Evolutionary conservation across 441 rosid species (phyloP).

Genomic region (Adansonia grandidieri): DNA sequence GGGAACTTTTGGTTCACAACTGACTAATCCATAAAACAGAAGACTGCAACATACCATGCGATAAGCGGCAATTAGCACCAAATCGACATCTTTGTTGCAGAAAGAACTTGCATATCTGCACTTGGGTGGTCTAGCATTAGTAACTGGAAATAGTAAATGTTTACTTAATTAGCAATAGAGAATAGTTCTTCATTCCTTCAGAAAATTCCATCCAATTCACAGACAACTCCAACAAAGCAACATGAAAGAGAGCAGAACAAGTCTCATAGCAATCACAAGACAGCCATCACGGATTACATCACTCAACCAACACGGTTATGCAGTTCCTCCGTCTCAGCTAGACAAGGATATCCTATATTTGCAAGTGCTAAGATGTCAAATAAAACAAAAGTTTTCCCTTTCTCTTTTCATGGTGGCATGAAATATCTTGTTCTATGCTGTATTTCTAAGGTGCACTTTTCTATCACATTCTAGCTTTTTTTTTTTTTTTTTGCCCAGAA

Average conservation of each 20-base stretch:
- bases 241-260: not conserved
- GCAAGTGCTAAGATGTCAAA: not conserved
- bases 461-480: not conserved
- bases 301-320: not conserved
- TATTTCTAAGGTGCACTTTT: not conserved
- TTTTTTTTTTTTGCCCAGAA: not conserved
- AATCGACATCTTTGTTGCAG: constrained; percentile 94
- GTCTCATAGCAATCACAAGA: not conserved
- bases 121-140: constrained; percentile 58
- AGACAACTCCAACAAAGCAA: constrained; percentile 11
- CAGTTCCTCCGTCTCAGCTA: not conserved
- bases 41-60: constrained; percentile 79
- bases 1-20: constrained; percentile 17
- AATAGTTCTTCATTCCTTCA: constrained; percentile 22
- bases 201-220: not conserved
- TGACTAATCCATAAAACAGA: constrained; percentile 31
- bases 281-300: not conserved
- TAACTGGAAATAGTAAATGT: constrained; percentile 24
- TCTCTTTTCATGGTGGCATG: constrained; percentile 7
- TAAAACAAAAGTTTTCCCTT: not conserved
- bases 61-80: constrained; percentile 87
- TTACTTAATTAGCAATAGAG: constrained; percentile 11
- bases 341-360: not conserved
- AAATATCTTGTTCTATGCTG: not conserved
- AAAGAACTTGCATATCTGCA: constrained; percentile 99